phyloP scores from a whole-genome alignment of 768 basidiomycete genomes.

The Lentinula detonsa region DNA sequence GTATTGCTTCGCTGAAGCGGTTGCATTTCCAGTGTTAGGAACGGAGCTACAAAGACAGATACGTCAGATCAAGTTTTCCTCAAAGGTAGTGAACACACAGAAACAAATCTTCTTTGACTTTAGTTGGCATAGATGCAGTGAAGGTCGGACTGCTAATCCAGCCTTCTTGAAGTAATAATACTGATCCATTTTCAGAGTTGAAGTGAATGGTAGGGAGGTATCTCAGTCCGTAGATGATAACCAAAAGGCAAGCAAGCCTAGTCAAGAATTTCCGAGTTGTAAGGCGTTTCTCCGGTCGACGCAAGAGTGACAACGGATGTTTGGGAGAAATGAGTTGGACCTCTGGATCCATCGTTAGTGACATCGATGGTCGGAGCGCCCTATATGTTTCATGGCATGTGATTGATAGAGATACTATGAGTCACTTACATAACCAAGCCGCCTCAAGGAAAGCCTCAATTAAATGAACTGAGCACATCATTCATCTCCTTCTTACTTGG shows the following conservation, averaged over 20 bases:
- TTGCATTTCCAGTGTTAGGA: slow-evolving; percentile 52
- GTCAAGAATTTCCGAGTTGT: neutral
- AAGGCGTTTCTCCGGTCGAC: neutral
- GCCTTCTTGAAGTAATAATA: neutral
- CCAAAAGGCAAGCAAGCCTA: neutral
- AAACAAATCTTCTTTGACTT: slow-evolving; percentile 2
- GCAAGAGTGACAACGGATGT: no score
- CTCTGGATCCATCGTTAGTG: neutral
- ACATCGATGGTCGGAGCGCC: neutral
- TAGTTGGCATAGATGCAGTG: neutral
- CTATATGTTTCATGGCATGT: neutral
- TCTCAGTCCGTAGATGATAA: neutral
- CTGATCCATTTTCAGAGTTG: neutral
- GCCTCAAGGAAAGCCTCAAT: no score
- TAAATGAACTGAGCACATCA: neutral
- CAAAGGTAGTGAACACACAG: neutral
- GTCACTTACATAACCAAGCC: no score
- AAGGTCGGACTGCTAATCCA: neutral
- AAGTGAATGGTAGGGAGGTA: neutral
- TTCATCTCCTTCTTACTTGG: no score
- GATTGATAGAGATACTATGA: neutral
- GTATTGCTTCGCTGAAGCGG: slow-evolving; percentile 49
- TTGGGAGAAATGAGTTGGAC: neutral
- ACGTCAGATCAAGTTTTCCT: neutral
- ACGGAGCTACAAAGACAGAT: slow-evolving; percentile 32